Evolutionary conservation across 1,139 yeast genomes (phyloP), one percentile per base, ranked within the genome.

Genomic region (Sugiyamaella grinbergsii): DNA sequence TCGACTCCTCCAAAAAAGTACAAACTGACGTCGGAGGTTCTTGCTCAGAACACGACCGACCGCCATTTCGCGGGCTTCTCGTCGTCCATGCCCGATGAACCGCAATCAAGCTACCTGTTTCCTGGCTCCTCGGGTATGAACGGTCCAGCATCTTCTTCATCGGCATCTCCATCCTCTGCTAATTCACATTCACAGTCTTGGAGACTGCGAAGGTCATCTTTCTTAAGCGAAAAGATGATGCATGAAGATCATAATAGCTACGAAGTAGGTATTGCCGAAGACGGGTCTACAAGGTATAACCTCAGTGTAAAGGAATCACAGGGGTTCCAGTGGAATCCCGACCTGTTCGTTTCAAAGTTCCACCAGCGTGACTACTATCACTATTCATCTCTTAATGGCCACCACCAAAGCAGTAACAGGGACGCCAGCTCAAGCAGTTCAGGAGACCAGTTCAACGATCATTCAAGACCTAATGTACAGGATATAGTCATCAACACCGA

Each of bases 301-400:
- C 54, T 77, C 42, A 76, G 81, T 31, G 70, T 85, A 32, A 76
- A 76, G 46, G 88, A 83, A 62, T 75, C 83, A 44, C 91, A 85
- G 63, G 93, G 93, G 4, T 85, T 84, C 61, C 70, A 80, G 16
- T 85, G 87, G 77, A 85, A 85, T 65, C 89, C 83, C 60, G 88
- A 83, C 60, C 69, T 84, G 52, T 84, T 83, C 72, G 89, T 86
- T 7, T 75, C 83, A 6, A 79, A 82, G 6, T 81, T 79, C 62
- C 85, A 81, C 58, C 89, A 82, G 58, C 49, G 42, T 15, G 48
- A 45, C 36, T 44, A 43, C 22, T 44, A 29, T 20, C 29, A 38
- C 31, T 44, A 49, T 15, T 42, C 48, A 6, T 29, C 41, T 4
- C 26, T 42, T 16, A 15, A 22, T 39, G 23, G 45, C 4, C 20